Conservation (phyloP, 1,139 yeast genomes). For the Torulaspora globosa region DNA sequence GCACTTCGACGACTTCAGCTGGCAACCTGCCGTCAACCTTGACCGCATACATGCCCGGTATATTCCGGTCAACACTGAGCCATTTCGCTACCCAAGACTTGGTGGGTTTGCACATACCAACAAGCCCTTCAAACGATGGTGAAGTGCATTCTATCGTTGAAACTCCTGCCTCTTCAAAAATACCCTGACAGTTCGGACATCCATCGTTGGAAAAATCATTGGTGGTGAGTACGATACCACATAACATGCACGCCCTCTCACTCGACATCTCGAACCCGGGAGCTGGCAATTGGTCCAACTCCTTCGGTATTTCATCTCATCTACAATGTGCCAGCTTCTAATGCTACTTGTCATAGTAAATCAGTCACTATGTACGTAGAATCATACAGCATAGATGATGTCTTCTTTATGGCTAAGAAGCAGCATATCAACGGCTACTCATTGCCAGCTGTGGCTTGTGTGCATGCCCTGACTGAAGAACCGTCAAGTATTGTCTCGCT, state of each 20-base stretch:
- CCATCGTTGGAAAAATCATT: conserved; percentile 72
- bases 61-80: conserved; percentile 87
- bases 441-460: no score
- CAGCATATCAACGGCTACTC: no score
- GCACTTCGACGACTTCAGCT: conserved; percentile 70
- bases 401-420: no score
- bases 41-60: conserved; percentile 89
- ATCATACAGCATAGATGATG: no score
- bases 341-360: no score
- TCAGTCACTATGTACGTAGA: no score
- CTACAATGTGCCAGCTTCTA: background rate
- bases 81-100: conserved; percentile 97
- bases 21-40: conserved; percentile 91
- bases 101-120: conserved; percentile 82
- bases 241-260: conserved; percentile 96
- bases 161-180: conserved; percentile 76
- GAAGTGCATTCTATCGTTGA: conserved; percentile 89
- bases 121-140: conserved; percentile 93
- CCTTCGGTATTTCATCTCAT: background rate
- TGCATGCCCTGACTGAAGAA: no score
- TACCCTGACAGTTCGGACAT: conserved; percentile 96
- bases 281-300: no score
- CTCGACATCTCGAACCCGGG: conserved; percentile 36
- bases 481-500: no score
- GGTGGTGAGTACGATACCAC: conserved; percentile 73